Conservation (phyloP, 257 asterid genomes). For the Ajuga chamaepitys region DNA sequence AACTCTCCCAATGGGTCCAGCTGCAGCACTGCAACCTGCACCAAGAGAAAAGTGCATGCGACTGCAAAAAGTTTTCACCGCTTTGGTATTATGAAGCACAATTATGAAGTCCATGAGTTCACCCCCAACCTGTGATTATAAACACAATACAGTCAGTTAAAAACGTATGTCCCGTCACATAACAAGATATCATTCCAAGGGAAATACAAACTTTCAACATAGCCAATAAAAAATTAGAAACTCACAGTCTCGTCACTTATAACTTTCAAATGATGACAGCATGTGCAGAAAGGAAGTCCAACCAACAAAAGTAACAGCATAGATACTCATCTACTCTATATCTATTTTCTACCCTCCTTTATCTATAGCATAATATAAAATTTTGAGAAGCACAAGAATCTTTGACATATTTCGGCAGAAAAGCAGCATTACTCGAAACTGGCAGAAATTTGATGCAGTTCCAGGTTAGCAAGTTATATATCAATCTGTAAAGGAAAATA, state of each 20-base stretch:
- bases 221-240: not conserved
- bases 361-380: not conserved
- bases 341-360: too few species aligned
- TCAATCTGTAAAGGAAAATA: not conserved
- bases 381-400: not conserved
- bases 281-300: not conserved
- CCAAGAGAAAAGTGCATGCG: slow-evolving; percentile 99
- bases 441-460: not conserved
- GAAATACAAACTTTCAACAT: not conserved
- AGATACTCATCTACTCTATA: not conserved
- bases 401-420: not conserved
- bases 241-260: not conserved
- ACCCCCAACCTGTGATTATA: slow-evolving; percentile 61
- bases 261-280: slow-evolving; percentile 4
- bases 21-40: slow-evolving; percentile 99
- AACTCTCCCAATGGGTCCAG: slow-evolving; percentile 97
- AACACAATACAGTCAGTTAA: slow-evolving; percentile 9
- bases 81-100: slow-evolving; percentile 79
- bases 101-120: slow-evolving; percentile 95
- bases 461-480: not conserved
- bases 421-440: not conserved
- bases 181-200: not conserved
- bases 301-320: not conserved
- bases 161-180: not conserved
- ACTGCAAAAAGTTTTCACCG: slow-evolving; percentile 94